Percentiles rank a stretch among this genome's conserved stretches.
phyloP scores from a whole-genome alignment of 176 grass and related monocot genomes.

The Canna indica region DNA sequence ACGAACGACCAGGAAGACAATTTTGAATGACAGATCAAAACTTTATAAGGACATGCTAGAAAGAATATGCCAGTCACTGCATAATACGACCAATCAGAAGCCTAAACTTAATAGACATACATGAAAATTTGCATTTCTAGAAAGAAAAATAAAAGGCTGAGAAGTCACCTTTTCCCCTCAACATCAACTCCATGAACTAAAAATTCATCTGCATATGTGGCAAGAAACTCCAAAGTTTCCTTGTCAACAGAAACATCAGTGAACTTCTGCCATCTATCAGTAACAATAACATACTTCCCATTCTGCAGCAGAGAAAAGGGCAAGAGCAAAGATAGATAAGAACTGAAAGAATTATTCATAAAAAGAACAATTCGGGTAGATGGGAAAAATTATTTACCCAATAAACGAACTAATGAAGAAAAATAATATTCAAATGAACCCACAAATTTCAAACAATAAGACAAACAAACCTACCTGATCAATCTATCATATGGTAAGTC shows the following conservation, averaged over 20 bases:
- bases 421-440: neutral
- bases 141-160: constrained; percentile 18
- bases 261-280: constrained; percentile 94
- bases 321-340: neutral
- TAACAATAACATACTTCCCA: constrained; percentile 77
- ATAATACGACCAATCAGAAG: neutral
- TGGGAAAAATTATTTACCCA: neutral
- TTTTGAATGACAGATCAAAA: neutral
- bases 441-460: neutral
- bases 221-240: constrained; percentile 49
- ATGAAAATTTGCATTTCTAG: neutral
- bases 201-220: constrained; percentile 83
- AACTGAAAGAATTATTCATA: neutral
- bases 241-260: constrained; percentile 63
- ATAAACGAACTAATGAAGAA: neutral
- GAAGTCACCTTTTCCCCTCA: constrained; percentile 78
- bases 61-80: neutral
- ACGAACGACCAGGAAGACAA: neutral
- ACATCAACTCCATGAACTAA: constrained; percentile 98
- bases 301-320: constrained; percentile 35
- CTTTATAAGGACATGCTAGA: neutral
- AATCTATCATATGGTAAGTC: too few relatives aligned
- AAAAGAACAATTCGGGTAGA: neutral
- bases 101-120: neutral
- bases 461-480: neutral